Base-by-base conservation (phyloP, 768 basidiomycete genomes). In the Hygrophoropsis aurantiaca region DNA sequence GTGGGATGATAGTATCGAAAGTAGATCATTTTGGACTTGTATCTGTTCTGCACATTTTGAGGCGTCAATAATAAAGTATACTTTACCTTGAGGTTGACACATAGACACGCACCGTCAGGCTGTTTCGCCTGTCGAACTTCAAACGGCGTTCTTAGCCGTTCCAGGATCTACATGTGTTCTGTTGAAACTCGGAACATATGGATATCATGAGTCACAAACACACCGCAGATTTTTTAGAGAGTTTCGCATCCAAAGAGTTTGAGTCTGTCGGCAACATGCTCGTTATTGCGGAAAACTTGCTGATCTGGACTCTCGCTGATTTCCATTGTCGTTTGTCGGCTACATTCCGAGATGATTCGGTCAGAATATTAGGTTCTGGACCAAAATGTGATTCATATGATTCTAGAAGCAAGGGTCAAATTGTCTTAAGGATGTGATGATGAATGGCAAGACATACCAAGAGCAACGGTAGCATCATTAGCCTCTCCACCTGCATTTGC, bases 331-430 rank as follows among this genome's bases (percentile, higher is more conserved):
- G 65, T 37, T 73, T 64, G 41, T 87, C 83, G 1, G 78, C 82
- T 4, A 78, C 67, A 10, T 66, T 58, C 45, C 83, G 75, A 13
- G 74, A 75, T 24, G 60, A 57, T 30, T 75, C 78, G 0, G 80
- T 73, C 18, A 88, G 62, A 19, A 70, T 58, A n/a, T 66, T 46
- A 3, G 90, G 78, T 4, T 72, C 69, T 11, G 74, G 57, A 9
- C 89, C 90, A 61, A 90, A 94, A 58, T 94, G 91, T 9, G 62
- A 67, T 56, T 91, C 87, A 58, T 91, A 90, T 41, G 72, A 63
- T 56, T 84, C 75, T n/a, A 44, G 54, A 50, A 35, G 42, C 55
- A 54, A 54, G 52, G 36, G 11, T 23, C 1, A 9, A 16, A 36
- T 46, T 45, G 16, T 11, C 7, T 49, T 61, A 19, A 33, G 33